Conservation (phyloP, 805 yeast species). For the Zygoascus bituminiphila region DNA sequence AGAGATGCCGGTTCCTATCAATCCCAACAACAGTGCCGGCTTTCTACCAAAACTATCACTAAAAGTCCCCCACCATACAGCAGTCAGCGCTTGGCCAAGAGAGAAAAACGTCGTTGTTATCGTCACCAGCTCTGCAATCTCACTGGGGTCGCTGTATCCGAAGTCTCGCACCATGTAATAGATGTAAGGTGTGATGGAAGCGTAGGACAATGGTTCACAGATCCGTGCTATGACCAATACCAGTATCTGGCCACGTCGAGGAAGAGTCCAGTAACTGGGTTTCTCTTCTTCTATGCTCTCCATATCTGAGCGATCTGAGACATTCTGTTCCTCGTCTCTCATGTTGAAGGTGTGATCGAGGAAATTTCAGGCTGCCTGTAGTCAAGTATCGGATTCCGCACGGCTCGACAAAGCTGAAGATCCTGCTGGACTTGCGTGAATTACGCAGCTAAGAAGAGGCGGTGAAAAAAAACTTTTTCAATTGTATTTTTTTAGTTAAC, state of each 20-base stretch:
- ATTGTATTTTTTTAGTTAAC: too few species aligned
- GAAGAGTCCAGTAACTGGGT: conserved; percentile 19
- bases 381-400: not conserved
- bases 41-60: conserved; percentile 51
- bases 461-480: too few species aligned
- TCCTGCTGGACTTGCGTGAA: too few species aligned
- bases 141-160: conserved; percentile 26
- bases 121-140: conserved; percentile 32
- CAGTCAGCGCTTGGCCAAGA: conserved; percentile 48
- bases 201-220: conserved; percentile 55
- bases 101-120: conserved; percentile 51
- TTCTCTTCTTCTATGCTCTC: not conserved
- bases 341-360: not conserved
- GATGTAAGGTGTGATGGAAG: conserved; percentile 55
- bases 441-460: too few species aligned
- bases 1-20: conserved; percentile 44
- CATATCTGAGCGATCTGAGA: not conserved
- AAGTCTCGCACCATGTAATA: conserved; percentile 57
- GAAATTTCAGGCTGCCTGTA: not conserved
- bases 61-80: conserved; percentile 51
- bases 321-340: not conserved
- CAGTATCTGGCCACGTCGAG: conserved; percentile 17
- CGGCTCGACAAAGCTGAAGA: not conserved
- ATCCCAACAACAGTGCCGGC: conserved; percentile 42
- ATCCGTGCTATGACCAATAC: conserved; percentile 31